Base-by-base conservation (phyloP, 352 stramenopile species). In the Pilasporangium apinafurcum region DNA sequence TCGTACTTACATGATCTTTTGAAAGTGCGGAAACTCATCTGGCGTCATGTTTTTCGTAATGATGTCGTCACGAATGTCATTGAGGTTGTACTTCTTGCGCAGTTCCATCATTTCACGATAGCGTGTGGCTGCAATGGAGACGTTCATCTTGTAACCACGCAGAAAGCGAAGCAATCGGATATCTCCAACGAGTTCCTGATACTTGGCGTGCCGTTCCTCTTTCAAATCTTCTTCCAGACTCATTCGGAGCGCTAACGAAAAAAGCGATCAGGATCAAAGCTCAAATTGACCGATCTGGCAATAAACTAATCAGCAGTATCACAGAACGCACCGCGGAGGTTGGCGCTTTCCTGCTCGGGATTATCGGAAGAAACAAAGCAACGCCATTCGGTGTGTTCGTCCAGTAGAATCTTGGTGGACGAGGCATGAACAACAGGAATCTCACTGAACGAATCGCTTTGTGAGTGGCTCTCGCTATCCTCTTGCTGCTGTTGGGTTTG, bases 111-210 rank as follows among this genome's bases (percentile, higher is more conserved):
- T 90, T 40, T 83, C 69, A 2, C 71, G 71, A 30, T 67, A 90
- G 47, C 79, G 75, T 12, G 62, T 74, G 2, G 74, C 74, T 10
- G 72, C 77, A 6, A 75, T 42, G 0, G 65, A 56, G 24, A 87
- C 77, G 30, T 90, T 83, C 64, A 80, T 71, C 53, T 87, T 90
- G 51, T 87, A 52, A 2, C 77, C 74, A 13, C 77, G 74, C 31
- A 90, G 48, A 42, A 90, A 87, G 8, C 77, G 77, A 22, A 90
- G 46, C 21, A 90, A 40, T 2, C 72, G 74, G 18, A 90, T 59
- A 35, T 86, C 67, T 2, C 72, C 69, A 10, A 80, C 66, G 8
- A 85, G 45, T 39, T 86, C 71, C 12, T 48, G 39, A 33, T 68
- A 79, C 43, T 73, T 68, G 21, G 46, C 45, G 14, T 58, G 50